phyloP scores from a whole-genome alignment of 2,329 filamentous ascomycete genomes.

The Plenodomus lindquistii region DNA sequence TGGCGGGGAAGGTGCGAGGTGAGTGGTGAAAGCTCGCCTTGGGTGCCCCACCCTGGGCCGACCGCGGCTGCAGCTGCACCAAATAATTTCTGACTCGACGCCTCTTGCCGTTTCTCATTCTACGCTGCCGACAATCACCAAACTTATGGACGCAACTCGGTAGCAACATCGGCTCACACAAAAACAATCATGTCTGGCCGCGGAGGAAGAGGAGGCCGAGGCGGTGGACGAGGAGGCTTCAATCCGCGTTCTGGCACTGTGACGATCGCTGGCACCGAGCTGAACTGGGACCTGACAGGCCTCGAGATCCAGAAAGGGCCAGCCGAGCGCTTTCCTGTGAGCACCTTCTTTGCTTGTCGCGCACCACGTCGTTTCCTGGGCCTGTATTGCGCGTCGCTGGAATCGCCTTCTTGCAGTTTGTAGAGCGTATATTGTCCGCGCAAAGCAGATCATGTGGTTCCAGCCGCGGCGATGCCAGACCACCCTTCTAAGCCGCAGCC shows the following conservation, averaged over 20 bases:
- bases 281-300: conserved; percentile 48
- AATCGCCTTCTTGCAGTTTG: background rate
- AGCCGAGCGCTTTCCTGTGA: conserved; percentile 48
- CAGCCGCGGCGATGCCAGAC: conserved; percentile 7
- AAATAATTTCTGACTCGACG: conserved; percentile 25
- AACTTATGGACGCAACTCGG: background rate
- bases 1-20: conserved; percentile 8
- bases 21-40: conserved; percentile 13
- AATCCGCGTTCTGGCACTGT: conserved; percentile 38
- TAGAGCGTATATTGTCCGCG: conserved; percentile 2
- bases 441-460: conserved; percentile 11
- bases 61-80: conserved; percentile 17
- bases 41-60: conserved; percentile 26
- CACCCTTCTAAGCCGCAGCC: conserved; percentile 5
- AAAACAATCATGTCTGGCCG: conserved; percentile 17
- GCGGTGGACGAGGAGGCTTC: conserved; percentile 34
- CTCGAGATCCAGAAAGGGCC: conserved; percentile 46
- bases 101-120: conserved; percentile 4
- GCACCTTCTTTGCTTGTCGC: conserved; percentile 10
- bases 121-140: background rate
- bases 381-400: conserved; percentile 1
- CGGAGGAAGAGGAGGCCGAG: conserved; percentile 39
- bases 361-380: background rate
- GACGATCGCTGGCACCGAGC: conserved; percentile 49
- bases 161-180: background rate